Evolutionary conservation across 768 basidiomycete species (phyloP), one percentile per base, ranked within the genome.

Genomic region (Russula dissimulans): DNA sequence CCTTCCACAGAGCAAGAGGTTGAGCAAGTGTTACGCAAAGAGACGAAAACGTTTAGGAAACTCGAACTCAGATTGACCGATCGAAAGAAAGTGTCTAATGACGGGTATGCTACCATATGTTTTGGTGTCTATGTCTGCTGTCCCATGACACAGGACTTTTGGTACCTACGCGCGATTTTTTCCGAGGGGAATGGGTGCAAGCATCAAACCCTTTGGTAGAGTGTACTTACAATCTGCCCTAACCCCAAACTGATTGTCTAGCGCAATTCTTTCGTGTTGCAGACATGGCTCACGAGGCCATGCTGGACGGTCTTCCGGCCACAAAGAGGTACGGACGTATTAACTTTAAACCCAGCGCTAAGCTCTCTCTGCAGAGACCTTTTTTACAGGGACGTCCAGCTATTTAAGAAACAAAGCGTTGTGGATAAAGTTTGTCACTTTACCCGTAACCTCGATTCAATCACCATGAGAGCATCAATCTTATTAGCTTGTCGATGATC

Each of bases 401-500:
- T 97, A 5, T 98, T 95, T 73, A 83, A 78, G 61, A 81, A 75
- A 7, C 95, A 98, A 70, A 72, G 74, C n/a, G 78, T 79, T 0
- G 92, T 95, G 1, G 90, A 97, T 71, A 77, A 77, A 61, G 94
- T 91, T 64, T 52, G 76, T 66, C 29, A 15, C 43, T 46, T 57
- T 29, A 22, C 36, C 36, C 42, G 41, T 18, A 15, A 31, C 17
- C 38, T 18, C 54, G 61, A 49, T 56, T 54, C 36, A 29, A 45
- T 41, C 46, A 42, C n/a, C 32, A 42, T 48, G 39, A 55, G 51
- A 39, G 52, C 54, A 42, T n/a, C 44, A 47, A 53, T 5, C 12
- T 46, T 36, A 4, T 5, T 60, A 95, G 93, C 76, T 97, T 8
- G 83, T 95, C 31, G 94, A 97, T 66, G 90, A 95, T 67, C 73